phyloP scores from a whole-genome alignment of 179 eudicot genomes.

The Camellia oleifera region DNA sequence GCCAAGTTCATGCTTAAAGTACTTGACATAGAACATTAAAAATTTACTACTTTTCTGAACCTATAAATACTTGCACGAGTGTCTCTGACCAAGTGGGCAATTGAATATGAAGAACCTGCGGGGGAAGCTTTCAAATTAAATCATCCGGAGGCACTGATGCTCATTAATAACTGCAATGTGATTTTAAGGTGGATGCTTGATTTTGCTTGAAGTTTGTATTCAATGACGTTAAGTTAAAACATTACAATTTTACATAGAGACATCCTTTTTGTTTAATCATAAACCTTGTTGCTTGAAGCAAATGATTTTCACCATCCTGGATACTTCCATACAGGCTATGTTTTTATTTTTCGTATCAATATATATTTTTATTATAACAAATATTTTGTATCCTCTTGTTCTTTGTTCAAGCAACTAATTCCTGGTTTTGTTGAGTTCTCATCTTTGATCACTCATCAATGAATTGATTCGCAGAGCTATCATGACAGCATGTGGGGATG shows the following conservation, averaged over 20 bases:
- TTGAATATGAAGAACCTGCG: constrained; percentile 96
- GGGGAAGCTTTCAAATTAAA: constrained; percentile 87
- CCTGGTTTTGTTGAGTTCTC: not conserved
- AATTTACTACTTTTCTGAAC: not conserved
- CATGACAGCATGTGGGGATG: constrained; percentile 78
- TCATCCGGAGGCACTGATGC: constrained; percentile 72
- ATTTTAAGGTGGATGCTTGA: constrained; percentile 56
- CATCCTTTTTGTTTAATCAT: not conserved
- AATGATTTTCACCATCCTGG: too few relatives aligned
- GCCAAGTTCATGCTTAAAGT: not conserved
- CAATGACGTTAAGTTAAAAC: not conserved
- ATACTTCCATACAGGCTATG: too few relatives aligned
- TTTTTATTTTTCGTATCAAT: too few relatives aligned
- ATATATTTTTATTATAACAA: not conserved
- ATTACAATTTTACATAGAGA: not conserved
- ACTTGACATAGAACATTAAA: not conserved
- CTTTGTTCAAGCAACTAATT: not conserved
- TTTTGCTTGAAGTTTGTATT: not conserved
- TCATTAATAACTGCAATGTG: constrained; percentile 89
- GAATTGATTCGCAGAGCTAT: constrained; percentile 51
- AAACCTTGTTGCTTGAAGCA: not conserved
- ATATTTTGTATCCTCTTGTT: not conserved
- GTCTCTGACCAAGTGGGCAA: constrained; percentile 89
- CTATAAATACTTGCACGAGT: constrained; percentile 48
- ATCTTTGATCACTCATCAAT: not conserved